A percentile compares a stretch with the other conserved stretches of the same genome.
Conservation (phyloP, 2,329 filamentous ascomycete genomes). For the Thelonectria blattea region DNA sequence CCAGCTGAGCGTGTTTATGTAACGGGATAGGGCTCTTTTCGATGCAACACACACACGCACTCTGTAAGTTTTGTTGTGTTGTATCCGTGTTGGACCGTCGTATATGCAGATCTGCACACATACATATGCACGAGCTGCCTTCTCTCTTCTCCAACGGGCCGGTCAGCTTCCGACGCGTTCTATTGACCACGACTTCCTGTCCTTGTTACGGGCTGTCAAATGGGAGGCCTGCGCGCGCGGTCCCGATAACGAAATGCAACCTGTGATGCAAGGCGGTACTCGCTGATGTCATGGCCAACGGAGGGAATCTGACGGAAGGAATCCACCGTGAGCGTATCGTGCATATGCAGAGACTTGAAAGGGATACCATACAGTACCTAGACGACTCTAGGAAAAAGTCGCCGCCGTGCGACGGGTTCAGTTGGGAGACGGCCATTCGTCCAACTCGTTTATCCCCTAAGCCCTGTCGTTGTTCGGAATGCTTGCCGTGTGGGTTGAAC, state of each 20-base stretch:
- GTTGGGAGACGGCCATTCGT: no score
- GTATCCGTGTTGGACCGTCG: constrained; percentile 7
- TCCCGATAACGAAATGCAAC: constrained; percentile 5
- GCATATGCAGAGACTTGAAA: neutral
- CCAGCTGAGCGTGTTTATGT: constrained; percentile 1
- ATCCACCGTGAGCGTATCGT: neutral
- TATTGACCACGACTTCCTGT: neutral
- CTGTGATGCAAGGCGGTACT: neutral
- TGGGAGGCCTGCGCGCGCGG: neutral
- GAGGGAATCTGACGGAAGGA: neutral
- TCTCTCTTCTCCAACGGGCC: neutral
- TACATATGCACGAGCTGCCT: neutral
- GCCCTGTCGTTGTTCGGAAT: neutral
- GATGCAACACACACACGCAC: neutral
- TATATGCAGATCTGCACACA: constrained; percentile 16
- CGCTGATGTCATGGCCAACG: neutral
- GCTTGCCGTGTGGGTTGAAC: constrained; percentile 4
- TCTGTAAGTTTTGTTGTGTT: no score
- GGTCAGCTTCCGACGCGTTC: neutral
- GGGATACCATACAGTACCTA: no score
- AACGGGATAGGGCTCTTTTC: constrained; percentile 1
- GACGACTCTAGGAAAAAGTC: neutral
- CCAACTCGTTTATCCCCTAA: neutral
- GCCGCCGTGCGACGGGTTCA: neutral
- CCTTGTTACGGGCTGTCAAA: neutral